These are phyloP conservation scores for Juncus effusus DNA, from an alignment of 176 grass and related monocot genomes.

Conservation along the genomic window DNA sequence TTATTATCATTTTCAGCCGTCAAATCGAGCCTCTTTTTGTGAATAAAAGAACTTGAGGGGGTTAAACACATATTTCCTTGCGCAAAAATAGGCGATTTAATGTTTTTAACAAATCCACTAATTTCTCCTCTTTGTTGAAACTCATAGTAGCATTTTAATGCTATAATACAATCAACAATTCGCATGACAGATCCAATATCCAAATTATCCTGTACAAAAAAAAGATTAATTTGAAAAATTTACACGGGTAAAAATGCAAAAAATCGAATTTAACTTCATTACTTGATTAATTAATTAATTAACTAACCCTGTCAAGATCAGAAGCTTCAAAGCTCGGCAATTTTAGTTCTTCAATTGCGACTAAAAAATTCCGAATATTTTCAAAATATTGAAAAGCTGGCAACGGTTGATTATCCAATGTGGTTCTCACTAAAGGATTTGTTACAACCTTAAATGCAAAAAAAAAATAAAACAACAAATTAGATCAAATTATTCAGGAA, in stretches of 20 bases:
- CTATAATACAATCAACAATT: conserved; percentile 72
- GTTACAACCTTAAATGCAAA: conserved; percentile 29
- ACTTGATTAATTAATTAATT: too few species aligned
- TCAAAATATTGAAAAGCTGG: conserved; percentile 88
- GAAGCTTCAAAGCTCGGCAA: conserved; percentile 73
- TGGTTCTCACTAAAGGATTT: conserved; percentile 27
- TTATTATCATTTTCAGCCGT: conserved; percentile 22
- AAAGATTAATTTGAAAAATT: neutral
- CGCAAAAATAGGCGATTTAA: conserved; percentile 60
- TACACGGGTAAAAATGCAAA: too few species aligned
- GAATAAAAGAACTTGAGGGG: conserved; percentile 27
- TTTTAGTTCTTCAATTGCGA: conserved; percentile 63
- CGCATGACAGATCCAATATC: conserved; percentile 56
- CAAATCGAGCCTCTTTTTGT: conserved; percentile 45
- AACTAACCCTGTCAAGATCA: conserved; percentile 68
- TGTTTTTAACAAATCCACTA: conserved; percentile 40
- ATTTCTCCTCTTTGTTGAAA: conserved; percentile 35
- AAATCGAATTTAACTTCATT: too few species aligned
- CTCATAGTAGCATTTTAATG: conserved; percentile 69
- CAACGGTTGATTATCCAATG: conserved; percentile 55
- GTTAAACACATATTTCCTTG: conserved; percentile 23
- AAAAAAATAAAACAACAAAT: neutral
- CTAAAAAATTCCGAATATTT: conserved; percentile 91
- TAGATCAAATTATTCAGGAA: neutral
- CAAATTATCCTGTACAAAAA: conserved; percentile 57